Conservation (phyloP, 495 filamentous ascomycete species). For the Talaromyces stipitatus region DNA sequence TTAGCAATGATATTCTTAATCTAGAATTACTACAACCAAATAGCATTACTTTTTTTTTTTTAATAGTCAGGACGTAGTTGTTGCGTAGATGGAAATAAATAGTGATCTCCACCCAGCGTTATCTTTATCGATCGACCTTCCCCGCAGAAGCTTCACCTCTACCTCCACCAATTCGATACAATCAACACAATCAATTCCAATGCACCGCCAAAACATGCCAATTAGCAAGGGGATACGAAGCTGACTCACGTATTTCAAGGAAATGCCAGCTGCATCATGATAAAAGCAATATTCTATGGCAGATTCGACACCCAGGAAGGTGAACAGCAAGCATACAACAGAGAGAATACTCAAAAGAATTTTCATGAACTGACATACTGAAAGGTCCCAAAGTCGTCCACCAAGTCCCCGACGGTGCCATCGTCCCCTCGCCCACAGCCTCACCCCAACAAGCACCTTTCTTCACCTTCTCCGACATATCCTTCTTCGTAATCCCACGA, state of each 20-base stretch:
- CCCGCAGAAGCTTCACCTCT: neutral
- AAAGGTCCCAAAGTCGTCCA: conserved; percentile 66
- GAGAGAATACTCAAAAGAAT: no score
- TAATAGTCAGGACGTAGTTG: neutral
- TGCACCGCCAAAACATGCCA: neutral
- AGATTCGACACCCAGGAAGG: conserved; percentile 88
- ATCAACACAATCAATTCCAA: neutral
- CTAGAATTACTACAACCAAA: neutral
- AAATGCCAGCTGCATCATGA: conserved; percentile 38
- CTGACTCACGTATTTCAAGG: neutral
- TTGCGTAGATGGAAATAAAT: neutral
- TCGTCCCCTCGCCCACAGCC: conserved; percentile 50
- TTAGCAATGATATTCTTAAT: neutral
- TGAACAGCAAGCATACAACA: conserved; percentile 21
- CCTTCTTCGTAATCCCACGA: conserved; percentile 86
- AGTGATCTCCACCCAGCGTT: neutral
- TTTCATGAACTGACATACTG: neutral
- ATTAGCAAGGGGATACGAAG: neutral
- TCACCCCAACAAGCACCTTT: conserved; percentile 53
- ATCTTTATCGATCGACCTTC: neutral
- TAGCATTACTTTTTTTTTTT: no score
- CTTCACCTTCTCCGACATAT: conserved; percentile 74
- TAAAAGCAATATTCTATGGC: conserved; percentile 93
- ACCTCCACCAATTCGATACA: neutral
- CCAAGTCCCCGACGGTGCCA: conserved; percentile 56